These are phyloP conservation scores for Puya raimondii DNA, from an alignment of 176 grass and related monocot genomes.

Conservation along the genomic window DNA sequence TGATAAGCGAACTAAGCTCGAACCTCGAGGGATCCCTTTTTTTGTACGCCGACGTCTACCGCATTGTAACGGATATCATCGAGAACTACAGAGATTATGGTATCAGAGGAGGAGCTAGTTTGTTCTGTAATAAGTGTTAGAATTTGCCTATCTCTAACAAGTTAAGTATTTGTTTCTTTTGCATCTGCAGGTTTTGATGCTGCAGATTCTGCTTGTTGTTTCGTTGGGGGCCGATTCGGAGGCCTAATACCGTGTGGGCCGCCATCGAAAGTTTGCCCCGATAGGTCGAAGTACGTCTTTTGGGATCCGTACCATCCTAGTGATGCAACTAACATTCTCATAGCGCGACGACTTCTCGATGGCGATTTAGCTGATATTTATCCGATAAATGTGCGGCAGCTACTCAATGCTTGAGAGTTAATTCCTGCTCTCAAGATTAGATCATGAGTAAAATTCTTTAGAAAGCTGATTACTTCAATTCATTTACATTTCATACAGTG, in stretches of 20 bases:
- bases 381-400: slow-evolving; percentile 55
- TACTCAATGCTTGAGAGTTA: slow-evolving; percentile 15
- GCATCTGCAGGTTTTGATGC: slow-evolving; percentile 45
- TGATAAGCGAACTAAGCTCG: slow-evolving; percentile 39
- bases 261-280: slow-evolving; percentile 32
- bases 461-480: no score
- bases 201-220: slow-evolving; percentile 70
- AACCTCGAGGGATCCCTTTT: slow-evolving; percentile 48
- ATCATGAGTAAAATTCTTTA: neutral
- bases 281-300: slow-evolving; percentile 83
- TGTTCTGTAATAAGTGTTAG: neutral
- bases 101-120: slow-evolving; percentile 10
- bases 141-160: neutral
- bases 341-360: slow-evolving; percentile 52
- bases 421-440: neutral
- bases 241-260: slow-evolving; percentile 67
- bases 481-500: no score
- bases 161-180: neutral
- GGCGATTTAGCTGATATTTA: slow-evolving; percentile 39
- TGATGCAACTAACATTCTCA: slow-evolving; percentile 57
- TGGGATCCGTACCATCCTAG: slow-evolving; percentile 81
- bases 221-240: slow-evolving; percentile 38
- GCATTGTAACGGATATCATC: slow-evolving; percentile 55
- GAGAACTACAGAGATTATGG: slow-evolving; percentile 48
- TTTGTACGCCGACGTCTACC: slow-evolving; percentile 69